Conservation (phyloP, 805 yeast genomes). For the Danielia oregonensis region DNA sequence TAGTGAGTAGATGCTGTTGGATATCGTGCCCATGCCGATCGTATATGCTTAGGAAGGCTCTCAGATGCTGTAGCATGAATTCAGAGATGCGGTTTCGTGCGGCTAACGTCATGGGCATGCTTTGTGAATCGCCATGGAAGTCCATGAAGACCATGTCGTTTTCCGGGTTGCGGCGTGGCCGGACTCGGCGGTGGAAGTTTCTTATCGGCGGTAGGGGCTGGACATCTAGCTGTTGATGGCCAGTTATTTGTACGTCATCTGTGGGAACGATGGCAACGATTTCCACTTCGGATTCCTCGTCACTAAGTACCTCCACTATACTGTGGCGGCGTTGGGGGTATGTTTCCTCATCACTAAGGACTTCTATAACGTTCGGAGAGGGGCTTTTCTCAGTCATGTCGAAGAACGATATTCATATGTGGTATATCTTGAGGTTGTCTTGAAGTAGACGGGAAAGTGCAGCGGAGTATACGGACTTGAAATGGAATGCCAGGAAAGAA, state of each 20-base stretch:
- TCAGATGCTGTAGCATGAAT: too few species aligned
- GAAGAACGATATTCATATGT: too few species aligned
- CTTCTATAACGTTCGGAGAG: slow-evolving; percentile 12
- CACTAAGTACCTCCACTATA: slow-evolving; percentile 12
- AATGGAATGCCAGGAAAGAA: too few species aligned
- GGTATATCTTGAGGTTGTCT: too few species aligned
- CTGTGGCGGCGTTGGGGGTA: slow-evolving; percentile 5
- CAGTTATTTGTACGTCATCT: slow-evolving; percentile 15
- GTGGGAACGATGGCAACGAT: slow-evolving; percentile 10
- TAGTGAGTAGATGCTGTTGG: slow-evolving; percentile 6
- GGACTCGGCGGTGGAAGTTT: slow-evolving; percentile 5
- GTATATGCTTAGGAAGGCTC: too few species aligned
- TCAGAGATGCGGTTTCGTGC: too few species aligned
- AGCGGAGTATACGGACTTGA: too few species aligned
- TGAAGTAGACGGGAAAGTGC: too few species aligned
- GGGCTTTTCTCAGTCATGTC: too few species aligned
- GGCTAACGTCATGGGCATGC: neutral
- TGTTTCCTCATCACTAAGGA: slow-evolving; percentile 12
- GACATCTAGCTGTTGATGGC: slow-evolving; percentile 5
- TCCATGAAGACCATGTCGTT: slow-evolving; percentile 1
- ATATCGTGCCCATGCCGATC: slow-evolving; percentile 4
- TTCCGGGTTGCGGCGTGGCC: slow-evolving; percentile 8
- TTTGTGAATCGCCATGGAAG: neutral
- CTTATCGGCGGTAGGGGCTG: neutral
- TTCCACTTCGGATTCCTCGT: slow-evolving; percentile 11